phyloP scores from a whole-genome alignment of 331 rosid genomes.

The Arachis monticola region DNA sequence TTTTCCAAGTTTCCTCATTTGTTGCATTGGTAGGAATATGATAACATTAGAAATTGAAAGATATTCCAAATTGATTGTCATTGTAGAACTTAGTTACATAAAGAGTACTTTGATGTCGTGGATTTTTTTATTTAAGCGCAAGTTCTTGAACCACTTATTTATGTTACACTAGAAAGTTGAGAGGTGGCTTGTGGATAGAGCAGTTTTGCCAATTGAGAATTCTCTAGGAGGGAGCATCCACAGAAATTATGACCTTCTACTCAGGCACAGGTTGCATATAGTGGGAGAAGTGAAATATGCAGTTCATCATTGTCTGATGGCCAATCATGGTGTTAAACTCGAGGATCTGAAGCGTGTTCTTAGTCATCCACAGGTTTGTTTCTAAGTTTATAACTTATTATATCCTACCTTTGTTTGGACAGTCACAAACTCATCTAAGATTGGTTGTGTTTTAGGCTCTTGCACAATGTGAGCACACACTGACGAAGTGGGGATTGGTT shows the following conservation, averaged over 20 bases:
- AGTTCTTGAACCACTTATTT: constrained; percentile 3
- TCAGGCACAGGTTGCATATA: constrained; percentile 87
- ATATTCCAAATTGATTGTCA: too few species aligned
- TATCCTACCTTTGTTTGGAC: constrained; percentile 5
- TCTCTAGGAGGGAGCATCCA: constrained; percentile 98
- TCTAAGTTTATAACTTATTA: constrained; percentile 1
- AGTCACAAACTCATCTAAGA: constrained; percentile 28
- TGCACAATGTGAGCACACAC: constrained; percentile 94
- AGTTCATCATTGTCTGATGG: constrained; percentile 90
- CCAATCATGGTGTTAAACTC: constrained; percentile 77
- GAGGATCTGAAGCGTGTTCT: constrained; percentile 81
- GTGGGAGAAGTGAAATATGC: constrained; percentile 97
- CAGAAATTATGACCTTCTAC: constrained; percentile 95
- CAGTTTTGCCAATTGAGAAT: constrained; percentile 97
- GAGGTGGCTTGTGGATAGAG: constrained; percentile 95
- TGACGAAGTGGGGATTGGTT: constrained; percentile 77
- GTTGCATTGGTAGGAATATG: too few species aligned
- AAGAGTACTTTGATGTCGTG: too few species aligned
- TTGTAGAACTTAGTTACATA: too few species aligned
- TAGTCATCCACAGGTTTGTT: constrained; percentile 92
- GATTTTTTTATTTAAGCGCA: background rate
- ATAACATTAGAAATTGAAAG: too few species aligned
- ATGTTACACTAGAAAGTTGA: constrained; percentile 73
- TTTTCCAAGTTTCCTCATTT: background rate
- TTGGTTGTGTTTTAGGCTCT: constrained; percentile 76